Evolutionary conservation across 2,329 filamentous ascomycete species (phyloP).

Genomic region (Elsinoe fawcettii): DNA sequence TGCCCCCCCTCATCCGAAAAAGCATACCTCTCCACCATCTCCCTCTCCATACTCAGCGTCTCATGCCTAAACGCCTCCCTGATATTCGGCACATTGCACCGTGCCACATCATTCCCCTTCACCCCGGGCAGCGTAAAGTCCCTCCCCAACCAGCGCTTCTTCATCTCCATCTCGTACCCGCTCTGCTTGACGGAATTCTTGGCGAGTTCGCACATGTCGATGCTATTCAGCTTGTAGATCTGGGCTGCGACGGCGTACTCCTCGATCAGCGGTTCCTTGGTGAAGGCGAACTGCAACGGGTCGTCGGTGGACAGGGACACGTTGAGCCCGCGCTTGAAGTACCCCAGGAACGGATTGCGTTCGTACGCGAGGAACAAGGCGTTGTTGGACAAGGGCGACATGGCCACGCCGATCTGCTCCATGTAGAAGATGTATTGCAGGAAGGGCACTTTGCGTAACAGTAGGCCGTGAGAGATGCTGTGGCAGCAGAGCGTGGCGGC

Average conservation of each 20-base stretch:
- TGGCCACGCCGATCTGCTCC: slow-evolving; percentile 95
- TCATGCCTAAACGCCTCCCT: slow-evolving; percentile 83
- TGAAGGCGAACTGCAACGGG: slow-evolving; percentile 95
- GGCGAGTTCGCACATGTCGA: slow-evolving; percentile 97
- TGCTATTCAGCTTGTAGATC: slow-evolving; percentile 93
- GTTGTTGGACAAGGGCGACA: slow-evolving; percentile 99
- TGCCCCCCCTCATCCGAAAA: slow-evolving; percentile 19
- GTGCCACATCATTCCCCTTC: slow-evolving; percentile 82
- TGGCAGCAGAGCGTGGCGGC: slow-evolving; percentile 87
- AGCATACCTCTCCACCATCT: slow-evolving; percentile 41
- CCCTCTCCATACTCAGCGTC: slow-evolving; percentile 73
- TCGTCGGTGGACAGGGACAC: slow-evolving; percentile 96
- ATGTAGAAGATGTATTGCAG: slow-evolving; percentile 97
- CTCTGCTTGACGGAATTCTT: slow-evolving; percentile 94
- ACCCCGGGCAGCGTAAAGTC: slow-evolving; percentile 72
- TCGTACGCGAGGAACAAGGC: slow-evolving; percentile 94
- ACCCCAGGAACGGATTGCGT: slow-evolving; percentile 89
- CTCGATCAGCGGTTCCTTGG: slow-evolving; percentile 94
- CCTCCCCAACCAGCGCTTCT: slow-evolving; percentile 82
- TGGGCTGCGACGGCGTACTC: slow-evolving; percentile 97
- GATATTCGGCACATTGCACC: slow-evolving; percentile 93
- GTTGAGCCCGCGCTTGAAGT: slow-evolving; percentile 90
- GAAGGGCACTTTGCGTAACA: slow-evolving; percentile 87
- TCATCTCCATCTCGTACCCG: slow-evolving; percentile 82
- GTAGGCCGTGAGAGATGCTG: slow-evolving; percentile 90